Conservation (phyloP, 2,329 filamentous ascomycete species). For the Colletotrichum sp. region DNA sequence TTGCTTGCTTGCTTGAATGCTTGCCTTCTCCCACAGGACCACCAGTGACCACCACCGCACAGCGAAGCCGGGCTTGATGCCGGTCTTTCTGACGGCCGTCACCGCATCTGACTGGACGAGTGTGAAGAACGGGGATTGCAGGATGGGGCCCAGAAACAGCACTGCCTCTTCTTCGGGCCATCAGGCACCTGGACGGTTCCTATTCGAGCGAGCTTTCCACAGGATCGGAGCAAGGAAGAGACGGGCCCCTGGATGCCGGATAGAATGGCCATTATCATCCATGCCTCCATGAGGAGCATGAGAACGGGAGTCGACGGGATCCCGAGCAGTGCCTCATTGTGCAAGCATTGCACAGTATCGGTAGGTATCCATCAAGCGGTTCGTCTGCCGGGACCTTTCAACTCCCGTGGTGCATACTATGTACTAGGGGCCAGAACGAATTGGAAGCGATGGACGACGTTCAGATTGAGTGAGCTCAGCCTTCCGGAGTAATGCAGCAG, state of each 20-base stretch:
- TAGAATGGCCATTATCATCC: neutral
- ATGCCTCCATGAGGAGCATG: neutral
- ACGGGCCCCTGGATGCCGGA: neutral
- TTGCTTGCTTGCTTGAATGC: neutral
- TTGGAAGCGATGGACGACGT: constrained; percentile 1
- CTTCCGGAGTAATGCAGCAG: neutral
- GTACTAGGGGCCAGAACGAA: neutral
- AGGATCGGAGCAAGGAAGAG: constrained; percentile 14
- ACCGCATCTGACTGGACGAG: neutral
- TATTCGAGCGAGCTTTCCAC: neutral
- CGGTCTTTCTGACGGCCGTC: neutral
- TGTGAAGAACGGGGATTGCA: constrained; percentile 10
- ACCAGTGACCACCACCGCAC: neutral
- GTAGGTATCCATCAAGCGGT: neutral
- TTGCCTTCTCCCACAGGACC: too few species aligned
- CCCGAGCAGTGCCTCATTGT: neutral
- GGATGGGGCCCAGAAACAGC: constrained; percentile 11
- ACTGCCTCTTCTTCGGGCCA: neutral
- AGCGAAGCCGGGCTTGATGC: neutral
- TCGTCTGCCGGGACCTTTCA: neutral
- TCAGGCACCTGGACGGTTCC: constrained; percentile 4
- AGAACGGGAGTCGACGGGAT: neutral
- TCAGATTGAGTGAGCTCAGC: constrained; percentile 8
- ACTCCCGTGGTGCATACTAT: neutral
- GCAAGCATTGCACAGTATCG: neutral